These are phyloP conservation scores for Solanum medicagineum DNA, from an alignment of 257 asterid genomes.

Conservation along the genomic window DNA sequence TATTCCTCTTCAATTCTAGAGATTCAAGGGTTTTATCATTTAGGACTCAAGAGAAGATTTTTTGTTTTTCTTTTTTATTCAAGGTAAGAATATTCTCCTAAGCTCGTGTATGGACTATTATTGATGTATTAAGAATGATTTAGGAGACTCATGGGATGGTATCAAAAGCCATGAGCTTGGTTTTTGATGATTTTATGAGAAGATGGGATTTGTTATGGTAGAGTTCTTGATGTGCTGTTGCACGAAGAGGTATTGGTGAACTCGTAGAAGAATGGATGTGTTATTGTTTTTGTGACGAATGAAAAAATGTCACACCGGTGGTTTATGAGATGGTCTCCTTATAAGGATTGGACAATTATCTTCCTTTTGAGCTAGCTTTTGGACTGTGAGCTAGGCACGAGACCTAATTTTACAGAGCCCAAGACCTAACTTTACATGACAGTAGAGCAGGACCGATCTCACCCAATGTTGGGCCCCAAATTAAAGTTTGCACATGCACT, in stretches of 20 bases:
- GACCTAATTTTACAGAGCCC: not conserved
- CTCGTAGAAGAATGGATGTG: not conserved
- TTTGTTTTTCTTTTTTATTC: not conserved
- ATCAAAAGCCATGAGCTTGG: not conserved
- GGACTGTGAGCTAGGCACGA: not conserved
- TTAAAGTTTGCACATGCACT: not conserved
- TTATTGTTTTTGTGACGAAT: not conserved
- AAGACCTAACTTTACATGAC: not conserved
- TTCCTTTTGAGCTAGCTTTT: not conserved
- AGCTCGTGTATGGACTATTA: not conserved
- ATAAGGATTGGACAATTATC: not conserved
- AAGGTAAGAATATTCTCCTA: not conserved
- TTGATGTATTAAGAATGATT: not conserved
- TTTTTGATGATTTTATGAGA: not conserved
- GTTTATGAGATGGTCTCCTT: not conserved
- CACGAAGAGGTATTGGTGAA: not conserved
- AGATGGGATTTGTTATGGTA: not conserved
- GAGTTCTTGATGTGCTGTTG: not conserved
- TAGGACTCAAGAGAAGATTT: not conserved
- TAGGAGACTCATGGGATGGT: not conserved
- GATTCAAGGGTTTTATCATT: not conserved
- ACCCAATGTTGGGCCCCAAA: not conserved
- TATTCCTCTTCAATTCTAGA: not conserved
- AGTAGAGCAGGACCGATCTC: not conserved
- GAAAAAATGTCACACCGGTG: not conserved